Conservation (phyloP, 139 green algal genomes). For the Mychonastes homosphaera region DNA sequence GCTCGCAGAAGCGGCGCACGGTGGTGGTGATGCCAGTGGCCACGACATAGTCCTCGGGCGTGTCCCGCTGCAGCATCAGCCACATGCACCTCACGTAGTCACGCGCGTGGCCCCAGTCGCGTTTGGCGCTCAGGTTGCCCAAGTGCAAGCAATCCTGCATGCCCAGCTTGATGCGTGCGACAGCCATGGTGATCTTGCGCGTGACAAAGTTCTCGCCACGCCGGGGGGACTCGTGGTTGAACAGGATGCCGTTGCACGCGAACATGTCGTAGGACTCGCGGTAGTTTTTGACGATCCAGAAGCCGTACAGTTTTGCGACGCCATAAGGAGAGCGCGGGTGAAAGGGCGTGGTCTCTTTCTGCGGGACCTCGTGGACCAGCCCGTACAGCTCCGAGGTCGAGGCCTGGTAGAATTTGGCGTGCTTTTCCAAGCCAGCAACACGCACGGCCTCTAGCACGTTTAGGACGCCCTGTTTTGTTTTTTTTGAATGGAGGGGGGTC, state of each 20-base stretch:
- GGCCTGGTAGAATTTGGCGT: constrained; percentile 57
- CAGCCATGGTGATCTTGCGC: constrained; percentile 57
- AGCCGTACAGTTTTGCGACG: constrained; percentile 63
- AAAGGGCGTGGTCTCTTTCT: constrained; percentile 58
- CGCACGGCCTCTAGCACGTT: constrained; percentile 59
- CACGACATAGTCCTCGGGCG: constrained; percentile 62
- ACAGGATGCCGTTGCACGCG: constrained; percentile 70
- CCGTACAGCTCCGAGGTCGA: constrained; percentile 70
- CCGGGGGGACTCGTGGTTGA: constrained; percentile 72
- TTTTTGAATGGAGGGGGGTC: neutral
- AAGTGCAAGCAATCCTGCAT: constrained; percentile 45
- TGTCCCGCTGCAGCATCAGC: constrained; percentile 65
- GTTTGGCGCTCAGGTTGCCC: constrained; percentile 64
- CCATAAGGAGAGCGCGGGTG: constrained; percentile 66
- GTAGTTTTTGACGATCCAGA: constrained; percentile 64
- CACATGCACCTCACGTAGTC: constrained; percentile 73
- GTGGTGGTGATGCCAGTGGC: too few species aligned
- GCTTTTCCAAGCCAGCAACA: constrained; percentile 28
- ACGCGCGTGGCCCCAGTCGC: constrained; percentile 69
- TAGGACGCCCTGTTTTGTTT: constrained; percentile 23
- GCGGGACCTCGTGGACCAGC: constrained; percentile 56
- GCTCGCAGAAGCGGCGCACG: too few species aligned
- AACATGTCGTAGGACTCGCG: constrained; percentile 66
- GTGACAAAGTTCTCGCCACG: constrained; percentile 74
- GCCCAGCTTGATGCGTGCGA: constrained; percentile 42